Conservation (phyloP, 1,139 yeast species). For the Kodamaea sp. region DNA sequence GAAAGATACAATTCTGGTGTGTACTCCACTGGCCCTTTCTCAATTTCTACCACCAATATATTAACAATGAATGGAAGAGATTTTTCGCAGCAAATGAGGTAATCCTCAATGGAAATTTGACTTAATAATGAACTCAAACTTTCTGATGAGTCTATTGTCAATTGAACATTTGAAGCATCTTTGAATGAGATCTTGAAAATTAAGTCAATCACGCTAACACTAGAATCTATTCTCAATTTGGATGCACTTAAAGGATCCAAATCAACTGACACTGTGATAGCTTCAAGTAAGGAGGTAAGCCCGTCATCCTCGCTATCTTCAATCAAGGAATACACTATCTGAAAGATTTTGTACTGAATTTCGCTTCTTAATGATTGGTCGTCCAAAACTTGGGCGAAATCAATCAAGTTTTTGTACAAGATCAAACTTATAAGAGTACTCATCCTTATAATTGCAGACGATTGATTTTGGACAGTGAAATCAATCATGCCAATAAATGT, state of each 20-base stretch:
- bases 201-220: constrained; percentile 45
- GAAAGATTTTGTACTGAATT: constrained; percentile 31
- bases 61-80: constrained; percentile 54
- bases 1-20: constrained; percentile 64
- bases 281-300: constrained; percentile 73
- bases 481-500: constrained; percentile 38
- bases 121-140: constrained; percentile 59
- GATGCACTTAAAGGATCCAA: constrained; percentile 40
- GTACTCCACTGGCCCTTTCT: constrained; percentile 35
- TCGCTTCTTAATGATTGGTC: constrained; percentile 15
- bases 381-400: constrained; percentile 26
- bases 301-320: constrained; percentile 81
- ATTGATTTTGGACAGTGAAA: constrained; percentile 23
- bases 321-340: constrained; percentile 40
- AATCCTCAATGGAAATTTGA: constrained; percentile 46
- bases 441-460: constrained; percentile 37
- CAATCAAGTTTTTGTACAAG: constrained; percentile 51
- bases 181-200: constrained; percentile 66
- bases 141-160: constrained; percentile 62
- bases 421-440: constrained; percentile 56
- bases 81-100: constrained; percentile 48
- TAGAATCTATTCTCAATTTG: constrained; percentile 20
- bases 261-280: constrained; percentile 56
- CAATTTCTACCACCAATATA: constrained; percentile 29
- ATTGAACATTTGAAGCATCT: constrained; percentile 74